A percentile compares a stretch with the other conserved stretches of the same genome.
Conservation (phyloP, 345 rosid genomes). For the Heritiera fomes region DNA sequence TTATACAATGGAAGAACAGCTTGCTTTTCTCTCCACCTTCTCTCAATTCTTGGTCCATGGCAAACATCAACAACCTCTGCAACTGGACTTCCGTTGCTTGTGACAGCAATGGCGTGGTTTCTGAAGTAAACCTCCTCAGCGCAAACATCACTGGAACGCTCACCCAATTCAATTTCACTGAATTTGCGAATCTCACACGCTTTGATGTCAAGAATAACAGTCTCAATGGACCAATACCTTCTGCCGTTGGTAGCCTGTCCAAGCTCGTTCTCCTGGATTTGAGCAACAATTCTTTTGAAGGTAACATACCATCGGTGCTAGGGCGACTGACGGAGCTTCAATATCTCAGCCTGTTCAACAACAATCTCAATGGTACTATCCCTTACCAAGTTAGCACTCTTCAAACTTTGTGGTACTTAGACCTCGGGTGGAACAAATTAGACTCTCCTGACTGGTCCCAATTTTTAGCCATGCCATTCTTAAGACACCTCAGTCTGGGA, state of each 20-base stretch:
- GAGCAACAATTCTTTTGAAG: conserved; percentile 40
- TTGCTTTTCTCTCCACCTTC: conserved; percentile 29
- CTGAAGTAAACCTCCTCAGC: conserved; percentile 40
- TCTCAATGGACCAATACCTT: conserved; percentile 37
- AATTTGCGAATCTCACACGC: conserved; percentile 42
- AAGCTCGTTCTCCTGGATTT: conserved; percentile 46
- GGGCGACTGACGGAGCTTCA: conserved; percentile 41
- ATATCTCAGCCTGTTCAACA: conserved; percentile 39
- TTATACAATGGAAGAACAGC: conserved; percentile 51
- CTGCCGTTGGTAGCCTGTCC: conserved; percentile 35
- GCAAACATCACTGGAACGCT: conserved; percentile 41
- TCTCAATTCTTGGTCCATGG: conserved; percentile 58
- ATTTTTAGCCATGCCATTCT: conserved; percentile 44
- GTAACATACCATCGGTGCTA: conserved; percentile 39
- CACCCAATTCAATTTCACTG: conserved; percentile 44
- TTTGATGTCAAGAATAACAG: conserved; percentile 38
- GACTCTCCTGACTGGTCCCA: conserved; percentile 56
- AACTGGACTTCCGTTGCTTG: conserved; percentile 57
- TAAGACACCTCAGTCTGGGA: conserved; percentile 47
- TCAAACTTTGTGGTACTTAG: conserved; percentile 42
- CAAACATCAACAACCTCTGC: conserved; percentile 54
- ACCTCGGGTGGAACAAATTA: conserved; percentile 58
- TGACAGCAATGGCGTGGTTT: conserved; percentile 29
- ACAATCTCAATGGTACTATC: conserved; percentile 47
- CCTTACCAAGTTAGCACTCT: conserved; percentile 53